These are phyloP conservation scores for Fermentozyma sake DNA, from an alignment of 1,139 yeast genomes.

Conservation along the genomic window DNA sequence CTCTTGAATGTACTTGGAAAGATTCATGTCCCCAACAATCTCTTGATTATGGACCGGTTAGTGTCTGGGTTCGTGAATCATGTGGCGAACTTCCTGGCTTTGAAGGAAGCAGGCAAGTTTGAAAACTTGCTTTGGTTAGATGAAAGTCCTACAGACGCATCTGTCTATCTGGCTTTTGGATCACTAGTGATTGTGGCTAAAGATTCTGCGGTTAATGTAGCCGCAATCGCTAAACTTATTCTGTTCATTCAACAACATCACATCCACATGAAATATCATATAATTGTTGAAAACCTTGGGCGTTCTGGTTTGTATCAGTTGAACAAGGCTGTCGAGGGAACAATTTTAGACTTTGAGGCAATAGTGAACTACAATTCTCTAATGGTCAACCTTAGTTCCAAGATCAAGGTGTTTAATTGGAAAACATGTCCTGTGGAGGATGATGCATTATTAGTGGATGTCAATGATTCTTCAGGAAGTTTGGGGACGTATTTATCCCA, in stretches of 20 bases:
- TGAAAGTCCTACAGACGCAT: slow-evolving; percentile 6
- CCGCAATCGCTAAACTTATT: too few relatives aligned
- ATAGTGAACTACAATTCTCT: too few relatives aligned
- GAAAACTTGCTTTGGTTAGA: slow-evolving; percentile 57
- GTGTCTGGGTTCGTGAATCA: slow-evolving; percentile 55
- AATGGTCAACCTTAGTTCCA: too few relatives aligned
- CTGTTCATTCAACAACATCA: too few relatives aligned
- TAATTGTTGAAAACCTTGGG: slow-evolving; percentile 31
- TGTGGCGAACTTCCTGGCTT: slow-evolving; percentile 54
- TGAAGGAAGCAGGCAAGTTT: slow-evolving; percentile 56
- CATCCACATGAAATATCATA: slow-evolving; percentile 12
- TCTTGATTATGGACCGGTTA: slow-evolving; percentile 52
- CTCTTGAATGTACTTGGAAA: slow-evolving; percentile 20
- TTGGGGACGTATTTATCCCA: slow-evolving; percentile 29
- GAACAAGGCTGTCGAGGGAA: slow-evolving; percentile 20
- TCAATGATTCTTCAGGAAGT: slow-evolving; percentile 3
- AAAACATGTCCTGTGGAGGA: slow-evolving; percentile 22
- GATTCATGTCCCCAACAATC: slow-evolving; percentile 30
- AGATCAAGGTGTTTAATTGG: slow-evolving; percentile 32
- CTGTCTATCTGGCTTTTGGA: too few relatives aligned
- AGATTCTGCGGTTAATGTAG: too few relatives aligned
- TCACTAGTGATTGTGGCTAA: too few relatives aligned
- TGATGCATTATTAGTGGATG: slow-evolving; percentile 19
- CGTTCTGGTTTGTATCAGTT: slow-evolving; percentile 25
- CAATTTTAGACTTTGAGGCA: too few relatives aligned